Evolutionary conservation across 225 moss, liverwort and hornwort species (phyloP).

Genomic region (Neckera pumila): DNA sequence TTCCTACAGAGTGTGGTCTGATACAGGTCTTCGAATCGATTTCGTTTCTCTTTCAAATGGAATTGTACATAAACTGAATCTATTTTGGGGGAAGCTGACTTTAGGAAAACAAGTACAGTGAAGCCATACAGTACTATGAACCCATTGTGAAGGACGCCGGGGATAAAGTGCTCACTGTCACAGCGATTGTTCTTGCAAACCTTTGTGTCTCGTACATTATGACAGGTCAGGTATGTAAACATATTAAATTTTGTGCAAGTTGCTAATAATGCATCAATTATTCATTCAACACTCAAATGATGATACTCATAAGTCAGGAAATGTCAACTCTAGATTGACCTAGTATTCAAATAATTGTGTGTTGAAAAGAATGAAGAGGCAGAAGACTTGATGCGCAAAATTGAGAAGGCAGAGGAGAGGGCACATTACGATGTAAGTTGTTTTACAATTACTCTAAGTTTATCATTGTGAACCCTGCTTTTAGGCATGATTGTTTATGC

Average conservation of each 20-base stretch:
- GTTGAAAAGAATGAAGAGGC: constrained; percentile 75
- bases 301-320: not conserved
- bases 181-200: constrained; percentile 84
- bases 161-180: constrained; percentile 37
- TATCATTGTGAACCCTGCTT: not conserved
- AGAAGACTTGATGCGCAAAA: constrained; percentile 82
- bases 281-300: not conserved
- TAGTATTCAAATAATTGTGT: not conserved
- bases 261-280: not conserved
- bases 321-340: not conserved
- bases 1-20: not conserved
- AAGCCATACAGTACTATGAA: constrained; percentile 85
- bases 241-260: not conserved
- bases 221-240: constrained; percentile 39
- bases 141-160: constrained; percentile 62
- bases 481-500: not conserved
- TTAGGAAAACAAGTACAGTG: constrained; percentile 69
- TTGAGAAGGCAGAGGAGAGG: constrained; percentile 88
- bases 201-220: constrained; percentile 88
- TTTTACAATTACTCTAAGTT: not conserved
- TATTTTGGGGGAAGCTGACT: not conserved
- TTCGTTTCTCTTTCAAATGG: not conserved
- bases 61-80: not conserved
- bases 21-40: not conserved
- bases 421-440: constrained; percentile 54